Percentiles rank a stretch among this genome's conserved stretches.
These are phyloP conservation scores for Microbotryum violaceum DNA, from an alignment of 1,284 basidiomycete species.

Conservation along the genomic window DNA sequence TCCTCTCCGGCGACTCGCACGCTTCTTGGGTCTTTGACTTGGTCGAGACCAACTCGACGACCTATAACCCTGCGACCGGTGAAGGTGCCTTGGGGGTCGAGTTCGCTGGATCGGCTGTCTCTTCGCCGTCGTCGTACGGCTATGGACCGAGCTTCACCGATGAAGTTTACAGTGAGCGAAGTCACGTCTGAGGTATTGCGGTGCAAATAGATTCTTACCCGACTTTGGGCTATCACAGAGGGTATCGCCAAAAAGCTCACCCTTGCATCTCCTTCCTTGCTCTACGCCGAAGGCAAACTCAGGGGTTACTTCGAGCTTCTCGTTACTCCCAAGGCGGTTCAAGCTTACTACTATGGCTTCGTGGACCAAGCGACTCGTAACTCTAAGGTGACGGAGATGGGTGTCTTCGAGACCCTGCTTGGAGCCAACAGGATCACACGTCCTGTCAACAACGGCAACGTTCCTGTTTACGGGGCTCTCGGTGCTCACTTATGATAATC, in stretches of 20 bases:
- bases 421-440: constrained; percentile 51
- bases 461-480: constrained; percentile 37
- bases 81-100: constrained; percentile 55
- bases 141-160: constrained; percentile 1
- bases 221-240: neutral
- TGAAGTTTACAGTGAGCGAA: neutral
- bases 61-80: constrained; percentile 52
- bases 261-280: constrained; percentile 50
- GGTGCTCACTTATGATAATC: neutral
- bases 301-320: constrained; percentile 51
- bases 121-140: constrained; percentile 52
- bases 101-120: constrained; percentile 60
- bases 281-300: constrained; percentile 59
- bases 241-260: constrained; percentile 46
- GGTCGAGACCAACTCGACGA: constrained; percentile 36
- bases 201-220: constrained; percentile 39
- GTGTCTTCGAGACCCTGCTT: constrained; percentile 40
- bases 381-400: constrained; percentile 26
- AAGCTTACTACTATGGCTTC: constrained; percentile 57
- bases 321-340: constrained; percentile 47
- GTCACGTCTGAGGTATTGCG: neutral
- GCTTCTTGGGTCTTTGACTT: constrained; percentile 56
- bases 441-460: constrained; percentile 51
- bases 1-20: constrained; percentile 59
- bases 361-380: constrained; percentile 26